Evolutionary conservation across 2,329 filamentous ascomycete genomes (phyloP).

Genomic region (Colletotrichum plurivorum): DNA sequence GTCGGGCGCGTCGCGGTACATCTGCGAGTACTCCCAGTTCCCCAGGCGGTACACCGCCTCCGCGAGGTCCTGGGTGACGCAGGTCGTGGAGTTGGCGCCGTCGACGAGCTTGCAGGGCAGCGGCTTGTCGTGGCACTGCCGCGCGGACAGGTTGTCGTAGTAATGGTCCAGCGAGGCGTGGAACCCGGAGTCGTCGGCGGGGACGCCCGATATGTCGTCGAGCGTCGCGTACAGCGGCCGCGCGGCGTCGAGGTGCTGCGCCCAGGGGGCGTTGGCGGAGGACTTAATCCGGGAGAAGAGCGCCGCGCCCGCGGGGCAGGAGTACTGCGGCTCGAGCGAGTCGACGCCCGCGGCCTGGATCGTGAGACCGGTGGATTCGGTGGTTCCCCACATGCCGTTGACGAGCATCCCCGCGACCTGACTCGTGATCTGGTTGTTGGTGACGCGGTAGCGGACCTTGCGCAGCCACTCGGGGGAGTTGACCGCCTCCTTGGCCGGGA

Average conservation of each 20-base stretch:
- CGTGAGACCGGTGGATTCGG: constrained; percentile 58
- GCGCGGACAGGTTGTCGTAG: constrained; percentile 85
- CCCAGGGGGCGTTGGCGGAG: constrained; percentile 67
- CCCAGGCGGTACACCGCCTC: constrained; percentile 82
- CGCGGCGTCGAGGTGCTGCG: constrained; percentile 72
- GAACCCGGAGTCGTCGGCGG: constrained; percentile 70
- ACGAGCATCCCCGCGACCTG: constrained; percentile 85
- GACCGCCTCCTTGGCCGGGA: constrained; percentile 65
- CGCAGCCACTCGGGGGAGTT: constrained; percentile 52
- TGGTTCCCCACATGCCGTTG: constrained; percentile 74
- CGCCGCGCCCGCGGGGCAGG: constrained; percentile 67
- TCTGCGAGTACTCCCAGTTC: constrained; percentile 84
- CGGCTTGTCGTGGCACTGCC: constrained; percentile 81
- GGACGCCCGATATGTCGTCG: constrained; percentile 78
- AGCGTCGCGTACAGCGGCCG: constrained; percentile 69
- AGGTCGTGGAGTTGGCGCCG: constrained; percentile 63
- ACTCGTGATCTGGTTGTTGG: constrained; percentile 86
- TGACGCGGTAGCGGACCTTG: constrained; percentile 77
- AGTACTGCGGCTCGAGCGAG: constrained; percentile 81
- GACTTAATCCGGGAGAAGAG: constrained; percentile 62
- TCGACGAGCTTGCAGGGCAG: constrained; percentile 75
- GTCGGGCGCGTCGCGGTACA: constrained; percentile 77
- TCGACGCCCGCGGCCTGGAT: constrained; percentile 70
- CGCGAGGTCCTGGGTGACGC: constrained; percentile 74
- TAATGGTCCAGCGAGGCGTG: constrained; percentile 85